These are phyloP conservation scores for Pneumocystis carinii DNA, from an alignment of 1,139 yeast species.

Conservation along the genomic window DNA sequence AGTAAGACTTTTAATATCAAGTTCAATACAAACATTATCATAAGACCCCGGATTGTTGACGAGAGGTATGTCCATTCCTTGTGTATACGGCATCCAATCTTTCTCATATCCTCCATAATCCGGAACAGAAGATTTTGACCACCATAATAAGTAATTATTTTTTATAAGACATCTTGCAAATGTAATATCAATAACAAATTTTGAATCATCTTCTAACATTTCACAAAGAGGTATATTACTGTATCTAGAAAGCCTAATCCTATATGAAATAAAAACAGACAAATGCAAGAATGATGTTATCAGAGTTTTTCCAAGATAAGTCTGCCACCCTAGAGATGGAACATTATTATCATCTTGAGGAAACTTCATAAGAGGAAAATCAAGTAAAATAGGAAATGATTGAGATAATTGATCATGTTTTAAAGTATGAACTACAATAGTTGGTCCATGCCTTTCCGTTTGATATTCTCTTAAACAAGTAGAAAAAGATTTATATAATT, in stretches of 20 bases:
- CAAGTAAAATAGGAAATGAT: not conserved
- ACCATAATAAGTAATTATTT: constrained; percentile 71
- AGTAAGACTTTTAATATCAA: constrained; percentile 62
- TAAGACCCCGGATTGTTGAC: constrained; percentile 72
- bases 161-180: constrained; percentile 64
- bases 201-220: constrained; percentile 57
- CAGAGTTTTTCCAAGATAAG: constrained; percentile 48
- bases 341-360: constrained; percentile 34
- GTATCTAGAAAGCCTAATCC: constrained; percentile 52
- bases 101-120: constrained; percentile 77
- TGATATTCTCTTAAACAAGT: constrained; percentile 26
- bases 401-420: not conserved
- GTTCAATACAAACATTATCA: constrained; percentile 62
- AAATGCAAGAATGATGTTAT: constrained; percentile 59
- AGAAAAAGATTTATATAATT: constrained; percentile 2
- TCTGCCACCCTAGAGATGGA: constrained; percentile 83
- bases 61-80: constrained; percentile 50
- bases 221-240: constrained; percentile 80
- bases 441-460: constrained; percentile 4
- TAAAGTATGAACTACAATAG: not conserved
- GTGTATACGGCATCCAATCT: constrained; percentile 33
- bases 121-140: constrained; percentile 72
- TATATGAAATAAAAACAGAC: constrained; percentile 58
- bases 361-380: not conserved
- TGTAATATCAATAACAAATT: constrained; percentile 66